These are phyloP conservation scores for Talaromyces sp. DNA, from an alignment of 2,329 filamentous ascomycete species.

Conservation along the genomic window DNA sequence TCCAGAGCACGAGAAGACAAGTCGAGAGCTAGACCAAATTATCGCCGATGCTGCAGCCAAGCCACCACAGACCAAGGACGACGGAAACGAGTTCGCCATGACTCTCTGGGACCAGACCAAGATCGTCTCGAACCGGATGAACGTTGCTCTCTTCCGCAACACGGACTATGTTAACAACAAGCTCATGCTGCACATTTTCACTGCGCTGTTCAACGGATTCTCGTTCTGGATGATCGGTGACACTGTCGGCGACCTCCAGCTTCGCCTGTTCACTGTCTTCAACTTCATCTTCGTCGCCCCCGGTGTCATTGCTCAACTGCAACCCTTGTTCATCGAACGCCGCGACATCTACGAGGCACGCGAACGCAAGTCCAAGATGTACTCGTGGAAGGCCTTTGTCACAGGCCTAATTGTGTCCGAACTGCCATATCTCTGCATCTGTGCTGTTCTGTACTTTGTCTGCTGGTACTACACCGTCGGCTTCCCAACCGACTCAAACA, in stretches of 20 bases:
- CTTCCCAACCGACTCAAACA: constrained; percentile 51
- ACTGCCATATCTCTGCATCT: constrained; percentile 59
- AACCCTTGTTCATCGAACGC: constrained; percentile 64
- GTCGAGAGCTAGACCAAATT: constrained; percentile 59
- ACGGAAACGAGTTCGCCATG: constrained; percentile 59
- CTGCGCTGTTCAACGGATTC: constrained; percentile 44
- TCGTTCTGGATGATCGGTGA: constrained; percentile 65
- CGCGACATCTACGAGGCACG: constrained; percentile 60
- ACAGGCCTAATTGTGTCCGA: constrained; percentile 63
- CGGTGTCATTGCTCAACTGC: constrained; percentile 43
- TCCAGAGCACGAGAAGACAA: constrained; percentile 50
- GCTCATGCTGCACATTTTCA: constrained; percentile 49
- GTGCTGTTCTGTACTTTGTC: constrained; percentile 59
- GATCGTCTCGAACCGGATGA: constrained; percentile 62
- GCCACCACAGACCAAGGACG: constrained; percentile 37
- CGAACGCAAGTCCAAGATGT: constrained; percentile 64
- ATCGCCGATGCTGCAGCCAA: constrained; percentile 42
- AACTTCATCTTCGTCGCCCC: constrained; percentile 52
- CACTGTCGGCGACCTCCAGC: constrained; percentile 60
- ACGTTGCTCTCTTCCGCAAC: constrained; percentile 60
- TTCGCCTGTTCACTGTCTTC: constrained; percentile 66
- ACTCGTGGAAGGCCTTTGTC: constrained; percentile 64
- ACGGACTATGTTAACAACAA: constrained; percentile 62
- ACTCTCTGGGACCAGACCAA: constrained; percentile 56
- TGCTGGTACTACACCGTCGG: constrained; percentile 69